A percentile compares a stretch with the other conserved stretches of the same genome.
These are phyloP conservation scores for Solanum virginianum DNA, from an alignment of 257 asterid genomes.

Conservation along the genomic window DNA sequence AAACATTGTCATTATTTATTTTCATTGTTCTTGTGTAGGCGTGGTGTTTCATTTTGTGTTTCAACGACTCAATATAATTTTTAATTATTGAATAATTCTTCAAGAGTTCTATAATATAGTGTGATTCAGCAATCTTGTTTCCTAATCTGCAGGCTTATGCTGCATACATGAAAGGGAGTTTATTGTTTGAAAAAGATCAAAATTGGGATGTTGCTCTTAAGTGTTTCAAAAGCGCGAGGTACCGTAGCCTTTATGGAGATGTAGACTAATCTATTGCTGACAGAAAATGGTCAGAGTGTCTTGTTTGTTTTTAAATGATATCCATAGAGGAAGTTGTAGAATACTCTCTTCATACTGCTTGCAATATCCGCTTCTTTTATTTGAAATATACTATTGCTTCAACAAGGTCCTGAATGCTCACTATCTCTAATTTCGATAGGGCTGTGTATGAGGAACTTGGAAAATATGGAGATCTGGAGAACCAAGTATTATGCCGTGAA, in stretches of 20 bases:
- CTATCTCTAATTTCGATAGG: constrained; percentile 30
- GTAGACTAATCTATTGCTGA: background rate
- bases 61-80: background rate
- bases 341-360: background rate
- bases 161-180: constrained; percentile 83
- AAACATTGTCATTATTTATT: background rate
- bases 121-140: constrained; percentile 2
- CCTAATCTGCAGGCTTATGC: constrained; percentile 72
- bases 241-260: background rate
- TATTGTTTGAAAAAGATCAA: constrained; percentile 85
- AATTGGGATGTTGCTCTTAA: constrained; percentile 87
- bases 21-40: background rate
- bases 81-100: background rate
- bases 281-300: background rate
- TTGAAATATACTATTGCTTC: background rate
- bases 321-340: background rate
- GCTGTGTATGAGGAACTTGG: constrained; percentile 99
- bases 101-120: background rate
- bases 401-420: background rate
- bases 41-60: background rate
- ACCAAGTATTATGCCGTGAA: constrained; percentile 83
- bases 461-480: constrained; percentile 90
- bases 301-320: background rate
- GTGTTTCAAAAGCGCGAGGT: constrained; percentile 94
- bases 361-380: background rate